These are phyloP conservation scores for Canna indica DNA, from an alignment of 176 grass and related monocot species.

Conservation along the genomic window DNA sequence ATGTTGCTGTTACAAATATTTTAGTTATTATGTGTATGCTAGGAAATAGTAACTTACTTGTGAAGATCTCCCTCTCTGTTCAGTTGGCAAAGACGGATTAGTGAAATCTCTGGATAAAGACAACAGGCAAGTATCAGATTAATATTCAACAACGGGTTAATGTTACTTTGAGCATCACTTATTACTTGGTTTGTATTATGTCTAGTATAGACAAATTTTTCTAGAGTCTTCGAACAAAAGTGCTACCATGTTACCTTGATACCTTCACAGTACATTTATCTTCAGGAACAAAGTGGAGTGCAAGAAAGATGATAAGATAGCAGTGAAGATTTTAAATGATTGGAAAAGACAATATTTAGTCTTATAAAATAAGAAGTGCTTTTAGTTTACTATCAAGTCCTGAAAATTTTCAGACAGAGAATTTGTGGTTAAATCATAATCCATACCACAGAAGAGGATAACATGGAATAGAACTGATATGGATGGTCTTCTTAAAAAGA, in stretches of 20 bases:
- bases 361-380: background rate
- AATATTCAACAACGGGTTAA: background rate
- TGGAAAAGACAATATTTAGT: background rate
- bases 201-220: background rate
- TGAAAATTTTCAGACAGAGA: no score
- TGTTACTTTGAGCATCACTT: background rate
- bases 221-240: background rate
- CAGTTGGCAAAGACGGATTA: slow-evolving; percentile 80
- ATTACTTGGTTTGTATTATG: background rate
- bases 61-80: slow-evolving; percentile 61
- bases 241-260: no score
- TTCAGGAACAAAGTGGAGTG: background rate
- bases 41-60: slow-evolving; percentile 37
- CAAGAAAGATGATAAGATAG: no score
- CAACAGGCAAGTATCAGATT: background rate
- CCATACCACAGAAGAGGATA: no score
- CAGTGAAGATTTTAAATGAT: background rate
- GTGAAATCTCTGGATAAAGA: slow-evolving; percentile 74
- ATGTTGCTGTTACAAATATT: background rate
- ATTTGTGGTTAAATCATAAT: no score
- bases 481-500: no score
- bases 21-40: background rate
- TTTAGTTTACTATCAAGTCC: background rate
- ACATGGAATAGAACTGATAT: no score
- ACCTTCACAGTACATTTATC: background rate